Base-by-base conservation (phyloP, 768 basidiomycete genomes). In the Mycena rebaudengoi region DNA sequence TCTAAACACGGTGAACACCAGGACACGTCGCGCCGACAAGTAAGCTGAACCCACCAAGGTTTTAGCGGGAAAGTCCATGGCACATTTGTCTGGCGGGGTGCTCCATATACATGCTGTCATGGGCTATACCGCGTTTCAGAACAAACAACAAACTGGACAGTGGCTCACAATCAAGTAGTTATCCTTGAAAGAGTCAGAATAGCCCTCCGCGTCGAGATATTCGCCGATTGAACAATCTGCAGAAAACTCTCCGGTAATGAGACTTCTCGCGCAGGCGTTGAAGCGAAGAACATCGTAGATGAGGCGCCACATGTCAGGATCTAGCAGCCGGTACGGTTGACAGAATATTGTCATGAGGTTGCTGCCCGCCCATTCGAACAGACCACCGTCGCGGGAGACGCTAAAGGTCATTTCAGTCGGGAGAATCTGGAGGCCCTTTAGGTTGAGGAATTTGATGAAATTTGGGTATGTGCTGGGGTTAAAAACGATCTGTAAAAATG, bases 91-190 rank as follows among this genome's bases (percentile, higher is more conserved):
- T 10, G 91, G 88, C 0, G 90, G 88, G 0, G 90, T 92, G 44
- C 87, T 91, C 91, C 91, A 94, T 39, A 94, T 88, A 3, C 90
- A 88, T 1, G 90, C 91, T 8, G 89, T 91, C 90, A 94, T 90
- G 0, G 91, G 91, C 91, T 91, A 53, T 8, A 29, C 53, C 25
- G 20, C 55, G n/a, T 2, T 11, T 39, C 25, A 61, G 56, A 50
- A 63, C 25, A 23, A 40, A 43, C 44, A 50, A 54, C 32, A 43
- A 29, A 20, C 43, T 28, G 35, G 48, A 18, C 28, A 55, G n/a
- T 1, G 18, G 71, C 87, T 73, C 68, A 90, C 91, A 60, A 94
- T 85, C 23, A 94, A 80, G 71, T 92, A 93, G 73, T 93, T 86
- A 66, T 93, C 88, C 35, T 83, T 79, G 75, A 94, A 94, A 0